Evolutionary conservation across 2,329 filamentous ascomycete genomes (phyloP).

Genomic region (Cytospora chrysosperma): DNA sequence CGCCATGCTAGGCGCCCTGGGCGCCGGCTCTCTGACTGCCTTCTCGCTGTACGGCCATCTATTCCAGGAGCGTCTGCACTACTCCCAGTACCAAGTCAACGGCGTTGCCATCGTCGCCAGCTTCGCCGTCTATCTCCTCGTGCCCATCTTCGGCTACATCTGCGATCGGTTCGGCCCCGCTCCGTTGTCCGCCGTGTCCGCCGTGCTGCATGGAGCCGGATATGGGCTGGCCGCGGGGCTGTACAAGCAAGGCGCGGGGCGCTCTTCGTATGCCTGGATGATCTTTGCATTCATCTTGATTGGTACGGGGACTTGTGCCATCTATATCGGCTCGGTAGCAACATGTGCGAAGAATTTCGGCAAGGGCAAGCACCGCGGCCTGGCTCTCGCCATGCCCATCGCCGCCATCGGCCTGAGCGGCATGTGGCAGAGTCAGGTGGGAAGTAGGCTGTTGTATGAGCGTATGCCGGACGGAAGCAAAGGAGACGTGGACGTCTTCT

Average conservation of each 20-base stretch:
- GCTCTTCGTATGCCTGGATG: constrained; percentile 79
- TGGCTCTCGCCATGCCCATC: constrained; percentile 88
- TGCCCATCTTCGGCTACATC: constrained; percentile 83
- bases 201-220: constrained; percentile 71
- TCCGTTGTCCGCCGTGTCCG: constrained; percentile 71
- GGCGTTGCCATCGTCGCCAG: constrained; percentile 83
- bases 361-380: constrained; percentile 78
- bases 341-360: constrained; percentile 99
- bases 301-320: constrained; percentile 78
- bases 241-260: constrained; percentile 55
- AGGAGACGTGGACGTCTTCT: constrained; percentile 71
- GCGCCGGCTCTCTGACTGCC: constrained; percentile 85
- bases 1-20: constrained; percentile 20
- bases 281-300: constrained; percentile 79
- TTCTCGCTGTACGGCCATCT: constrained; percentile 93
- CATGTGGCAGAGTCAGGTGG: constrained; percentile 93
- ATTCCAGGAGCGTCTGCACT: constrained; percentile 82
- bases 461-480: constrained; percentile 59
- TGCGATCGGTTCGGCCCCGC: constrained; percentile 87
- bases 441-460: constrained; percentile 74
- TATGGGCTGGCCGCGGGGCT: constrained; percentile 81
- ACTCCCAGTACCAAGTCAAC: constrained; percentile 91
- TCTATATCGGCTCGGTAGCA: constrained; percentile 90
- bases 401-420: constrained; percentile 90
- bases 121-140: constrained; percentile 87